Conservation (phyloP, 305 asterid genomes). For the Fraxinus ornus region DNA sequence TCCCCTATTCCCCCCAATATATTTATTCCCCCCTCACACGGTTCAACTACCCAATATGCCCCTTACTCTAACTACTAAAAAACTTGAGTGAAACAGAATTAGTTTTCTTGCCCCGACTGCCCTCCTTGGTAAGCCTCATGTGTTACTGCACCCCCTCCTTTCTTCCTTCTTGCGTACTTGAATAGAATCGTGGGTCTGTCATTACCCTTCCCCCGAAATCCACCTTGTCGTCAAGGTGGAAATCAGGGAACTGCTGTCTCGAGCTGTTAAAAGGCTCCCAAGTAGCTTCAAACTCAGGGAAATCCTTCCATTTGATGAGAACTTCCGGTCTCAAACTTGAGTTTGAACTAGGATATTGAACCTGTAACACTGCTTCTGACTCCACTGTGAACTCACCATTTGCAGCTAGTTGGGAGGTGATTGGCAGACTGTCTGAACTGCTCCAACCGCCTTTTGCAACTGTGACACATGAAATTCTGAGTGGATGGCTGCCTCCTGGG, state of each 20-base stretch:
- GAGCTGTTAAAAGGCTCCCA: neutral
- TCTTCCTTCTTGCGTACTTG: neutral
- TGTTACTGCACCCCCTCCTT: neutral
- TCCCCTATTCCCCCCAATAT: neutral
- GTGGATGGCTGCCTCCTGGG: neutral
- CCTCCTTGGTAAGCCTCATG: neutral
- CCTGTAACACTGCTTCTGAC: neutral
- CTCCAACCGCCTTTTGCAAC: neutral
- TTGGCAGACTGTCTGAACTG: neutral
- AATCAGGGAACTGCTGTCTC: neutral
- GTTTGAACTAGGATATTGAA: neutral
- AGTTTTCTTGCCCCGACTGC: neutral
- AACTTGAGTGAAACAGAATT: neutral
- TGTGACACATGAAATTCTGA: neutral
- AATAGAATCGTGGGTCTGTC: no score
- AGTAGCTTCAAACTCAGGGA: neutral
- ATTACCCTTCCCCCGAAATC: no score
- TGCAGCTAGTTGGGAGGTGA: neutral
- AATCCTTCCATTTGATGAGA: neutral
- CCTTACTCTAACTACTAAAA: neutral
- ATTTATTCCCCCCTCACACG: neutral
- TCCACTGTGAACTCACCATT: neutral
- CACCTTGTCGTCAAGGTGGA: no score
- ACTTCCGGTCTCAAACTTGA: neutral
- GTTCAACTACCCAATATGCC: neutral